These are phyloP conservation scores for Auxenochlorella protothecoides DNA, from an alignment of 139 green algal genomes.

Conservation along the genomic window DNA sequence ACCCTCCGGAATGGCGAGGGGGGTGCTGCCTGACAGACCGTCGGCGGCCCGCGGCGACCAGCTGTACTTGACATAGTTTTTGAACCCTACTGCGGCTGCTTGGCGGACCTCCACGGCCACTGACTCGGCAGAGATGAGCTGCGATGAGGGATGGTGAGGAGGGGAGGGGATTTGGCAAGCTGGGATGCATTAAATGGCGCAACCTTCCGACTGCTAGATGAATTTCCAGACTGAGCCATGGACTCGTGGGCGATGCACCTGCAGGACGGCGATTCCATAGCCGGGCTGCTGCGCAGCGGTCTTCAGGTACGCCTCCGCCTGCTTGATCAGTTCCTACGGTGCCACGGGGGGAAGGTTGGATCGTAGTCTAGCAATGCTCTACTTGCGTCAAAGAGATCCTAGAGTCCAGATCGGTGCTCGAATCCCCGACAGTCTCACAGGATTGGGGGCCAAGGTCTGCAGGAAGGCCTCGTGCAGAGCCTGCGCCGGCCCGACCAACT, in stretches of 20 bases:
- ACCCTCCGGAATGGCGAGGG: conserved; percentile 1
- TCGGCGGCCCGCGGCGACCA: conserved; percentile 48
- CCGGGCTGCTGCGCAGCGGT: conserved; percentile 42
- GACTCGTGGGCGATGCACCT: conserved; percentile 30
- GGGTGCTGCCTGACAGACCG: conserved; percentile 1
- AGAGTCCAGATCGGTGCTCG: too few relatives aligned
- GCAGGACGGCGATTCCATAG: conserved; percentile 61
- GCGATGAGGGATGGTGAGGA: conserved; percentile 5
- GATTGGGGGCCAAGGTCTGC: conserved; percentile 46
- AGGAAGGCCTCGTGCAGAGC: conserved; percentile 26
- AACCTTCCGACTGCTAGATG: background rate
- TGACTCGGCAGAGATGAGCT: conserved; percentile 51
- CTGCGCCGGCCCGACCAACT: background rate
- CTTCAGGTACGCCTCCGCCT: conserved; percentile 71
- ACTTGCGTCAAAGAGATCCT: too few relatives aligned
- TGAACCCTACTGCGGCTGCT: conserved; percentile 92
- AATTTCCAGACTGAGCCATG: background rate
- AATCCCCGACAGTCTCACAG: conserved; percentile 12
- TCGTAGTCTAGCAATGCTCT: too few relatives aligned
- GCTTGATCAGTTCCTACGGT: conserved; percentile 64
- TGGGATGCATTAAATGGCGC: background rate
- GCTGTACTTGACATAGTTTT: conserved; percentile 87
- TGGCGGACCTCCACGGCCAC: conserved; percentile 63
- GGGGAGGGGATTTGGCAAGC: background rate
- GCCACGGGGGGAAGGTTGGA: too few relatives aligned